Percentiles rank a stretch among this genome's conserved stretches.
Conservation (phyloP, 176 grass and related monocot genomes). For the Avena insularis region DNA sequence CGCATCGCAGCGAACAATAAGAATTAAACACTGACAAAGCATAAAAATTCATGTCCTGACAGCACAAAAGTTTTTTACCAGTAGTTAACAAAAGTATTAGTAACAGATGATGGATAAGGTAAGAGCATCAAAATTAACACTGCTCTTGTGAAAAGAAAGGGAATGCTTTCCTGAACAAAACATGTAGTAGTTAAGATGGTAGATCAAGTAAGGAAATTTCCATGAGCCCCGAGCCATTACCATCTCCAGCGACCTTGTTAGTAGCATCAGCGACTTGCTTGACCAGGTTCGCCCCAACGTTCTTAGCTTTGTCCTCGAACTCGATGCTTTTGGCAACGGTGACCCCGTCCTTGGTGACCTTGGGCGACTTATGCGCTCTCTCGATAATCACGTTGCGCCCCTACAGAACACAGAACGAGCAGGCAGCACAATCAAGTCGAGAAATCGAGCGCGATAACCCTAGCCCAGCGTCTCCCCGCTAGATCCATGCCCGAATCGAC, state of each 20-base stretch:
- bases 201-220: constrained; percentile 1
- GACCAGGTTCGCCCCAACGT: constrained; percentile 86
- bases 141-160: background rate
- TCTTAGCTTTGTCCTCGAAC: constrained; percentile 78
- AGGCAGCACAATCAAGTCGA: constrained; percentile 28
- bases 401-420: constrained; percentile 41
- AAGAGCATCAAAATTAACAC: background rate
- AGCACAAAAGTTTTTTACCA: background rate
- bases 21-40: background rate
- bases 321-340: constrained; percentile 93
- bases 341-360: constrained; percentile 94
- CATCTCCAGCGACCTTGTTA: constrained; percentile 88
- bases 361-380: constrained; percentile 51
- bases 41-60: background rate
- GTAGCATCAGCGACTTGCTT: constrained; percentile 93
- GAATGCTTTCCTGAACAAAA: constrained; percentile 1
- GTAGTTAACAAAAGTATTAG: background rate
- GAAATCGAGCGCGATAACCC: background rate
- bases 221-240: constrained; percentile 40
- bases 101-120: background rate
- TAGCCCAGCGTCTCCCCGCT: background rate
- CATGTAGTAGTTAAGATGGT: background rate
- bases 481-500: constrained; percentile 15
- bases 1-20: background rate
- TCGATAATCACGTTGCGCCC: constrained; percentile 92